A percentile compares a stretch with the other conserved stretches of the same genome.
Evolutionary conservation across 2,329 filamentous ascomycete species (phyloP).

Genomic region (Cercospora brassicicola): DNA sequence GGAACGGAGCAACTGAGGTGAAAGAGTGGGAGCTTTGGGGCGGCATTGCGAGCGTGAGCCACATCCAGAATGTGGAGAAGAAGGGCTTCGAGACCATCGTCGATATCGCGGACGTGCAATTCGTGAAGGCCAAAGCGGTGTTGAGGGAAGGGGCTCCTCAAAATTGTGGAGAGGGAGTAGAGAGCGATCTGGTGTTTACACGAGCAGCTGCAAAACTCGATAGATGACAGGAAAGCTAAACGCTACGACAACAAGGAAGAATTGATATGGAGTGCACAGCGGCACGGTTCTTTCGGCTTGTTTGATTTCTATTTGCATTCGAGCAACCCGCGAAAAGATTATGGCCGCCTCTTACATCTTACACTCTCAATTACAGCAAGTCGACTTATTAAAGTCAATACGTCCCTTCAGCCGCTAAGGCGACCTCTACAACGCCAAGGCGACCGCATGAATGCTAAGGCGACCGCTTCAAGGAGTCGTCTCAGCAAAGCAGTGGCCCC

Average conservation of each 20-base stretch:
- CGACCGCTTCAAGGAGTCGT: background rate
- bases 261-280: too few relatives aligned
- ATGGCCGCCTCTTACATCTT: too few relatives aligned
- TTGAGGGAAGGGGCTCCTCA: constrained; percentile 8
- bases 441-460: background rate
- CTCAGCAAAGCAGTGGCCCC: background rate
- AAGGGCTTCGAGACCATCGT: constrained; percentile 27
- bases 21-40: constrained; percentile 43
- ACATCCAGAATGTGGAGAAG: constrained; percentile 21
- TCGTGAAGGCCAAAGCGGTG: constrained; percentile 22
- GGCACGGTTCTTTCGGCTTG: too few relatives aligned
- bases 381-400: too few relatives aligned
- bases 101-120: constrained; percentile 19
- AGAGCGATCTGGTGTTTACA: constrained; percentile 16
- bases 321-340: too few relatives aligned
- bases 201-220: background rate
- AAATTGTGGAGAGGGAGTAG: constrained; percentile 14
- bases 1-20: constrained; percentile 51
- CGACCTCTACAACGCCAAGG: background rate
- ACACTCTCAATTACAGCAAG: too few relatives aligned
- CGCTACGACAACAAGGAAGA: too few relatives aligned
- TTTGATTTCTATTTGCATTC: too few relatives aligned
- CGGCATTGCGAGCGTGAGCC: constrained; percentile 18
- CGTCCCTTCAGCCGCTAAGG: background rate
- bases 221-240: too few relatives aligned